phyloP scores from a whole-genome alignment of 225 moss, liverwort and hornwort species.

The Marchantia polymorpha region DNA sequence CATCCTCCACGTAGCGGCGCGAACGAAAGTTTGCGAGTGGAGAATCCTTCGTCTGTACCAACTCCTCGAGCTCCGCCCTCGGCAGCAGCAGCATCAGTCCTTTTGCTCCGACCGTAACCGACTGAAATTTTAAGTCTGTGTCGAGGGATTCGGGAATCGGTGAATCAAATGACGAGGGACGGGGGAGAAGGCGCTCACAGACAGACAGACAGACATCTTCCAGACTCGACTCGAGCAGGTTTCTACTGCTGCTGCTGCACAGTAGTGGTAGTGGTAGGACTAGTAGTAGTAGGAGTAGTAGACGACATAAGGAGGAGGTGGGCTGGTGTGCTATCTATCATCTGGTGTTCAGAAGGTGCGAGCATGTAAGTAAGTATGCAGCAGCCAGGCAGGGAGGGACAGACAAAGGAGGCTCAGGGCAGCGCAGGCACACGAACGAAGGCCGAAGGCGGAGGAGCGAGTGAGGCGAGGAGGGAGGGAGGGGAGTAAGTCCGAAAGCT shows the following conservation, averaged over 20 bases:
- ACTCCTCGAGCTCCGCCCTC: not conserved
- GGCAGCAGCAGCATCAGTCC: not conserved
- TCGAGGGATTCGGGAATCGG: not conserved
- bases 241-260: not conserved
- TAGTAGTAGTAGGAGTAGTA: not conserved
- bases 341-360: not conserved
- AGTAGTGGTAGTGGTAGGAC: too few species aligned
- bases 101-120: not conserved
- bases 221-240: not conserved
- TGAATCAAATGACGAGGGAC: not conserved
- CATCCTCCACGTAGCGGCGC: not conserved
- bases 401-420: not conserved
- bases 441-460: too few species aligned
- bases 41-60: not conserved
- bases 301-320: not conserved
- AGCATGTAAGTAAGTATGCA: conserved; percentile 2
- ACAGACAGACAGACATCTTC: too few species aligned
- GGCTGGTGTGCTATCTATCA: not conserved
- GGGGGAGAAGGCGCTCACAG: too few species aligned
- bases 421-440: not conserved
- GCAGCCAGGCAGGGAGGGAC: not conserved
- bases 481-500: not conserved
- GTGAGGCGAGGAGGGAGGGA: too few species aligned
- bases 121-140: conserved; percentile 1
- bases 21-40: not conserved